Base-by-base conservation (phyloP, 208 protist genomes). In the Acanthamoeba rhysodes region DNA sequence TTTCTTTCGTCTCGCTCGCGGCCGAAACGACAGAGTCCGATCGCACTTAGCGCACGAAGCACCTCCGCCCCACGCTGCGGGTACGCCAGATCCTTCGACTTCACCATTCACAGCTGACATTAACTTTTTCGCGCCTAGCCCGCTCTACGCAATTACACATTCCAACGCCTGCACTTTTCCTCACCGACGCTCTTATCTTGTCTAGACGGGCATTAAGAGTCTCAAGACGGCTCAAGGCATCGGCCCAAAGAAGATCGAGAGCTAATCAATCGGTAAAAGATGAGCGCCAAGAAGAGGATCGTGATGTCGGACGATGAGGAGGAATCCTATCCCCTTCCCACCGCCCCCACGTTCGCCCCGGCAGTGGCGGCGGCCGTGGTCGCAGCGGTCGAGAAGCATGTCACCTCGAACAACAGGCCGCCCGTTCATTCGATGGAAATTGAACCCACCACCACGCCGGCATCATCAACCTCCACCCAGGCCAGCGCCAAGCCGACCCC, bases 301-400 rank as follows among this genome's bases (percentile, higher is more conserved):
- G 53, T 88, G 18, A 88, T 88, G 80, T 88, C 80, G 27, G 80
- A 88, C 22, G 80, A 88, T 57, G 80, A 88, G 80, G 80, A 88
- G 45, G 80, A 88, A 41, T 24, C 0, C 12, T 88, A 88, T 45
- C 48, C 80, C 12, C 27, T 57, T 20, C 80, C 80, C 53, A 66
- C 80, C 41, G 53, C 50, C 5, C 74, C 74, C 9, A 20, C 8
- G 20, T 24, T 27, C 32, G 20, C 70, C 24, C 27, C 70, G 20
- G n/a, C n/a, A 78, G 32, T 34, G 32, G 41, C 74, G 7, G 74
- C 32, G 72, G 37, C 32, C 6, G 41, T 34, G 29, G 41, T 53
- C 24, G 74, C 32, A 24, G 74, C 74, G 14, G 74, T 82, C 37
- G 22, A 82, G 74, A 37, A 18, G 18, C 2, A 12, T 24, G 59